Base-by-base conservation (phyloP, 345 rosid species). In the Anacardium occidentale region DNA sequence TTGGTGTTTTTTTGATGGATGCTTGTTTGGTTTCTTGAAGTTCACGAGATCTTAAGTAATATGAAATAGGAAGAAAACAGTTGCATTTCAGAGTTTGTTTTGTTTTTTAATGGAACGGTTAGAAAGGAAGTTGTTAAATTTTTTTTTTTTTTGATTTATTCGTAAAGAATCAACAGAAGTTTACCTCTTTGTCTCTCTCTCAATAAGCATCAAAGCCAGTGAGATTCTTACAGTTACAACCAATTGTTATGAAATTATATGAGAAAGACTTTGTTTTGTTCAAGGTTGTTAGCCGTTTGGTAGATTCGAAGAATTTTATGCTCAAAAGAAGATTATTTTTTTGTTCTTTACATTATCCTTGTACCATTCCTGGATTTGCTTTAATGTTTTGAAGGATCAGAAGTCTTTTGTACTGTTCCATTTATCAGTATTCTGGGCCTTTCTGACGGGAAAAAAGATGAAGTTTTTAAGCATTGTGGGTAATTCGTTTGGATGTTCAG, bases 401-500 rank as follows among this genome's bases (percentile, higher is more conserved):
- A 56, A 44, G 24, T 21, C 17, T 4, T 55, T 4, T 55, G 15
- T 37, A 68, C 26, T 22, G 54, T 51, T 58, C 18, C 17, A 44
- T 51, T 53, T 60, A 58, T 58, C n/a, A 7, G 24, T 40, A 52
- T 59, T 34, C 8, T 29, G 47, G n/a, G 65, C n/a, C 25, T 32
- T 58, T 62, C 1, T 70, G 25, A 2, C 18, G 57, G 37, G 65
- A 62, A n/a, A 55, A 29, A 80, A 20, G 82, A 86, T 94, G 98
- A 87, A 86, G 81, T 86, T 95, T 57, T 76, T 92, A 14, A 89
- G 90, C 89, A 82, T 95, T 72, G 85, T 95, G 82, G 94, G 98
- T 2, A 95, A 95, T 78, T 95, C 98, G 2, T 89, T 95, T 68
- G 99, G 99, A 7, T 95, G 99, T 83, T 95, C 99, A 3, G 99